phyloP scores from a whole-genome alignment of 75 land plant species.

The Gnetum montanum region DNA sequence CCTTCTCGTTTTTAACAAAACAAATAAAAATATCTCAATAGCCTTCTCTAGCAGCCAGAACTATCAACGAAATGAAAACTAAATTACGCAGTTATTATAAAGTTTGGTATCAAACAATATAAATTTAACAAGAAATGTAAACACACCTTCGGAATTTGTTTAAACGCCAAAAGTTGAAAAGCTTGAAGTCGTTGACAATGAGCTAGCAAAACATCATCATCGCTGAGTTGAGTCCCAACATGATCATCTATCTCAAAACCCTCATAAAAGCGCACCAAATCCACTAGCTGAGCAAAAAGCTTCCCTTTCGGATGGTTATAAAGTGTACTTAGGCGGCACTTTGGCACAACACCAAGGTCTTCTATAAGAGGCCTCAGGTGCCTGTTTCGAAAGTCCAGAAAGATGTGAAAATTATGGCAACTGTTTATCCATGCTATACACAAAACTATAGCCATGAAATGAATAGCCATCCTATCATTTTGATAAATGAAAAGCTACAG shows the following conservation, averaged over 20 bases:
- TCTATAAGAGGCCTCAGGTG: conserved; percentile 70
- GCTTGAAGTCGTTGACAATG: conserved; percentile 74
- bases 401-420: neutral
- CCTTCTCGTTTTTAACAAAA: too few species aligned
- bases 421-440: too few species aligned
- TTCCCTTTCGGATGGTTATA: conserved; percentile 75
- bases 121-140: neutral
- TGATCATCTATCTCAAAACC: conserved; percentile 92
- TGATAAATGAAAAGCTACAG: too few species aligned
- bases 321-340: conserved; percentile 83
- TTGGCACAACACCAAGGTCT: conserved; percentile 80
- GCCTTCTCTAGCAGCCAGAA: too few species aligned
- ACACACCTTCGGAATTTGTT: conserved; percentile 71
- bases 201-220: conserved; percentile 75
- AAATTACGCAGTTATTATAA: too few species aligned
- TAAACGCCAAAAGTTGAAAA: conserved; percentile 71
- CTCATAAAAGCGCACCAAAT: conserved; percentile 87
- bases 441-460: too few species aligned
- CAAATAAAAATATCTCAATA: too few species aligned
- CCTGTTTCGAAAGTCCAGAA: conserved; percentile 26
- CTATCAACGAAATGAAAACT: too few species aligned
- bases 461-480: too few species aligned
- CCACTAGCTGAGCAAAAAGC: conserved; percentile 86
- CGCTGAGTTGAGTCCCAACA: conserved; percentile 69
- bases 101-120: neutral